phyloP scores from a whole-genome alignment of 768 basidiomycete species.

The Termitomyces sp. region DNA sequence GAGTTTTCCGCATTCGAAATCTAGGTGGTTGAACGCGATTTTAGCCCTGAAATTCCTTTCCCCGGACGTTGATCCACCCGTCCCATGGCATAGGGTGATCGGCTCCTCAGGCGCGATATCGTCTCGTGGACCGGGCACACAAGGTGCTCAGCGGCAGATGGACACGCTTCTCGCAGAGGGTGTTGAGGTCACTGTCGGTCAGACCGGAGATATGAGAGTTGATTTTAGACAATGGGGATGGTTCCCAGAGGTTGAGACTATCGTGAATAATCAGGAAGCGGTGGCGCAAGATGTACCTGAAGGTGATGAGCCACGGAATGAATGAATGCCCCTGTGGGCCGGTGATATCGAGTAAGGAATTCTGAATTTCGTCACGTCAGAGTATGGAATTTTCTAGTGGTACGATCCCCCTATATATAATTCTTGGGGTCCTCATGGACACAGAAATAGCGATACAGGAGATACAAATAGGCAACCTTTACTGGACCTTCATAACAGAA shows the following conservation, averaged over 20 bases:
- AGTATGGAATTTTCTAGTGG: too few species aligned
- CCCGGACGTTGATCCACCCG: slow-evolving; percentile 50
- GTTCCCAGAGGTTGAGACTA: slow-evolving; percentile 43
- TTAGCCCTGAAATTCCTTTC: slow-evolving; percentile 76
- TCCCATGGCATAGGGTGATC: slow-evolving; percentile 82
- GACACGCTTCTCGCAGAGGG: slow-evolving; percentile 79
- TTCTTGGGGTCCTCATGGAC: neutral
- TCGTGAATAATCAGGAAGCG: slow-evolving; percentile 8
- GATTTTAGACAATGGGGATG: slow-evolving; percentile 57
- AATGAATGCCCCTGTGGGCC: neutral
- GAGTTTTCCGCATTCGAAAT: neutral
- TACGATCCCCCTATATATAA: neutral
- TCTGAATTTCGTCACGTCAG: neutral
- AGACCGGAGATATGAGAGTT: slow-evolving; percentile 54
- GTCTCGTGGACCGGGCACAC: slow-evolving; percentile 79
- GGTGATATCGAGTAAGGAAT: neutral
- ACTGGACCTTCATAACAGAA: slow-evolving; percentile 75
- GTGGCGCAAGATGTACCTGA: slow-evolving; percentile 3
- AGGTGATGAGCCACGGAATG: neutral
- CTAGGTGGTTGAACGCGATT: neutral
- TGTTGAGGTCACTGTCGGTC: slow-evolving; percentile 60
- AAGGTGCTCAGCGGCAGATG: slow-evolving; percentile 70
- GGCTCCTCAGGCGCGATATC: slow-evolving; percentile 69
- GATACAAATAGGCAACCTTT: neutral
- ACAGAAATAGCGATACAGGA: neutral